These are phyloP conservation scores for Linnemannia zychae DNA, from an alignment of 192 early-diverging fungal species.

Conservation along the genomic window DNA sequence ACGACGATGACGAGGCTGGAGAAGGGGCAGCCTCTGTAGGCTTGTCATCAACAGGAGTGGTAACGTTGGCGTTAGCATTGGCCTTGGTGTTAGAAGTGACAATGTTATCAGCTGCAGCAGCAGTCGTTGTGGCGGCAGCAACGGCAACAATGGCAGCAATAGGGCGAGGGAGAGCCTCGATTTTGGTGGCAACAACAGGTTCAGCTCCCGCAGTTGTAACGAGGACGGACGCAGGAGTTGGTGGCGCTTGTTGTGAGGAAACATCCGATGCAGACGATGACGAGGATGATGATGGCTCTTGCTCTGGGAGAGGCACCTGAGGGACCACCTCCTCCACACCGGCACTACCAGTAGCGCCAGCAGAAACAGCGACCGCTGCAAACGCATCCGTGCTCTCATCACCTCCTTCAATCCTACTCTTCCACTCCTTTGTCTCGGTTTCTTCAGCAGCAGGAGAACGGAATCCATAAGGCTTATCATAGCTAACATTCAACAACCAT, in stretches of 20 bases:
- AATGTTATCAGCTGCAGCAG: neutral
- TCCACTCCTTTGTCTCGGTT: neutral
- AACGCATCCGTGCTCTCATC: neutral
- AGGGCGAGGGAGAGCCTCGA: neutral
- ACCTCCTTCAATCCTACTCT: too few species aligned
- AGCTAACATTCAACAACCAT: neutral
- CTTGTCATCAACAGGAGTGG: neutral
- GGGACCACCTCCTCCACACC: neutral
- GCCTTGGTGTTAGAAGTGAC: neutral
- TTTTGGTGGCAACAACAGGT: conserved; percentile 4
- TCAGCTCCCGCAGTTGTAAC: neutral
- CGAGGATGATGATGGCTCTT: neutral
- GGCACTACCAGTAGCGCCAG: neutral
- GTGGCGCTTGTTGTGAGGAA: too few species aligned
- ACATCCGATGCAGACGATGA: too few species aligned
- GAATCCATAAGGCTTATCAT: conserved; percentile 1
- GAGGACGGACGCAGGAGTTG: neutral
- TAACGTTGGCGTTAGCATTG: neutral
- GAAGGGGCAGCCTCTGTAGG: neutral
- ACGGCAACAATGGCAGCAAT: neutral
- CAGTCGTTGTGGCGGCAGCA: neutral
- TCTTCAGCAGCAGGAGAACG: neutral
- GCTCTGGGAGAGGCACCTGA: neutral
- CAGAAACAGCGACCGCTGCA: neutral
- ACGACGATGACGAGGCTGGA: neutral